A percentile compares a stretch with the other conserved stretches of the same genome.
phyloP scores from a whole-genome alignment of 768 basidiomycete species.

The Gloeopeniophorella convolvens region DNA sequence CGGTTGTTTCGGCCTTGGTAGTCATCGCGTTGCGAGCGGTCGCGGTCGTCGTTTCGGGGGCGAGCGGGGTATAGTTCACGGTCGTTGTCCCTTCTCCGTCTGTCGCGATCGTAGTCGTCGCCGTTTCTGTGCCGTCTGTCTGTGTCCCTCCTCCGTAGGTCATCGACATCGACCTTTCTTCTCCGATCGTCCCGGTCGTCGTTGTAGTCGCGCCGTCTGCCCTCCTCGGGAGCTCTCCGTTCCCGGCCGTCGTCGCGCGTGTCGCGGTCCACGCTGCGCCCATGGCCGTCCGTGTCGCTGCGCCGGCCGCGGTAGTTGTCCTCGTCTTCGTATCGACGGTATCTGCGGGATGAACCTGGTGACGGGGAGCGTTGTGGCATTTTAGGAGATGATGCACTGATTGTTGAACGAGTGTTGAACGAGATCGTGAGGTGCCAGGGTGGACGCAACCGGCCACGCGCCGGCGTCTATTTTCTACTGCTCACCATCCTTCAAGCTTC shows the following conservation, averaged over 20 bases:
- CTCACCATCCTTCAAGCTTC: no score
- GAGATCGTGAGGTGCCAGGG: neutral
- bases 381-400: neutral
- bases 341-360: constrained; percentile 7
- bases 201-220: neutral
- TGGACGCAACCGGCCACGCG: neutral
- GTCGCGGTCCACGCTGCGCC: constrained; percentile 5
- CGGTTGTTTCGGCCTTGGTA: constrained; percentile 38
- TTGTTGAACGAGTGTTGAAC: constrained; percentile 16
- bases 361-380: constrained; percentile 21
- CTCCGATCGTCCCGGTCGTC: constrained; percentile 3
- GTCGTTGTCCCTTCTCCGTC: constrained; percentile 23
- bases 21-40: constrained; percentile 38
- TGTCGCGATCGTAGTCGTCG: constrained; percentile 15
- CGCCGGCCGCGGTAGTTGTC: constrained; percentile 2
- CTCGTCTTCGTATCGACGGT: constrained; percentile 1
- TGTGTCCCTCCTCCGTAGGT: neutral
- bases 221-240: neutral
- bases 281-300: neutral
- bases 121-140: no score
- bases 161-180: neutral
- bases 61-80: constrained; percentile 20
- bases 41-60: constrained; percentile 32
- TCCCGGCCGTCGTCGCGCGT: constrained; percentile 1
- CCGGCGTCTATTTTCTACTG: no score